These are phyloP conservation scores for Abrus pulchellus DNA, from an alignment of 306 rosid genomes.

Conservation along the genomic window DNA sequence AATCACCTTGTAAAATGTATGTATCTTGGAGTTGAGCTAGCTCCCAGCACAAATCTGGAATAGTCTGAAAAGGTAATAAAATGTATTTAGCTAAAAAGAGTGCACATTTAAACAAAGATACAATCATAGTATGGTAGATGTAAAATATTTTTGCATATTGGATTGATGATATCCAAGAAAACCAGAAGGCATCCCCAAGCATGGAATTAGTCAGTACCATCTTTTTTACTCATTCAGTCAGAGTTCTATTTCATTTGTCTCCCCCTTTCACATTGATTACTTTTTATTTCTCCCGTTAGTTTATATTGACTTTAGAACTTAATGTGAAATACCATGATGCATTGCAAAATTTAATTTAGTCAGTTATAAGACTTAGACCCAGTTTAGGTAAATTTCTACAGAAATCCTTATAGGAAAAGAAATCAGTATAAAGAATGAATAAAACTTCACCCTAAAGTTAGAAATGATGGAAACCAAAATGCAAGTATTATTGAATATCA, in stretches of 20 bases:
- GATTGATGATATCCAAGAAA: constrained; percentile 23
- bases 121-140: background rate
- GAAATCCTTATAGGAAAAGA: no score
- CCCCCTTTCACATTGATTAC: constrained; percentile 9
- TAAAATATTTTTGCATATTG: constrained; percentile 18
- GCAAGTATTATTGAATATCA: no score
- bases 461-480: no score
- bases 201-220: constrained; percentile 14
- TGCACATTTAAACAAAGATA: constrained; percentile 20
- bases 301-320: background rate
- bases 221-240: constrained; percentile 9
- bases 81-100: constrained; percentile 13
- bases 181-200: constrained; percentile 16
- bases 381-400: no score
- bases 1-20: constrained; percentile 89
- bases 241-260: background rate
- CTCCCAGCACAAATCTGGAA: constrained; percentile 97
- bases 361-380: background rate
- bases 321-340: background rate
- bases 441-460: no score
- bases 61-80: constrained; percentile 63
- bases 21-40: constrained; percentile 99
- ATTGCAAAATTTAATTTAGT: constrained; percentile 18
- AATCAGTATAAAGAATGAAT: no score
- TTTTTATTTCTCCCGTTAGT: background rate